A percentile compares a stretch with the other conserved stretches of the same genome.
Evolutionary conservation across 1,139 yeast species (phyloP).

Genomic region (Candida frijolesensis): DNA sequence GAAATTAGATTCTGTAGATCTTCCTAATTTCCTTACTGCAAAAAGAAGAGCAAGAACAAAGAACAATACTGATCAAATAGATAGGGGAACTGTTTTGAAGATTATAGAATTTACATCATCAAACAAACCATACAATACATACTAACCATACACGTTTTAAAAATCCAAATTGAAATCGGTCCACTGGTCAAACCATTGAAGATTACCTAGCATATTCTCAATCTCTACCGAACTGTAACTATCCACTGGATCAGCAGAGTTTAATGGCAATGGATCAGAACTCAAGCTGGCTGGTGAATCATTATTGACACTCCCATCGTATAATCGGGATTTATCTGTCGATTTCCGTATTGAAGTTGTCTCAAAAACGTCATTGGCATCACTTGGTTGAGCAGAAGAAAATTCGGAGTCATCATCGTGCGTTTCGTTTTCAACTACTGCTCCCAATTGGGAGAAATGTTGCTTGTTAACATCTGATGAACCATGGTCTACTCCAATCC

Average conservation of each 20-base stretch:
- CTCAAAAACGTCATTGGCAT: slow-evolving; percentile 25
- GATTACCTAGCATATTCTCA: slow-evolving; percentile 41
- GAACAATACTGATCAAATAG: too few relatives aligned
- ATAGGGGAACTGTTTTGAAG: too few relatives aligned
- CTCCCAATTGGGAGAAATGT: slow-evolving; percentile 50
- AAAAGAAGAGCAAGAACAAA: too few relatives aligned
- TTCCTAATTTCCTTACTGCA: too few relatives aligned
- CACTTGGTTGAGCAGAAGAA: slow-evolving; percentile 12
- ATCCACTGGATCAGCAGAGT: slow-evolving; percentile 14
- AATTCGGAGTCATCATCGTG: not conserved
- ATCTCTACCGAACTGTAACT: slow-evolving; percentile 19
- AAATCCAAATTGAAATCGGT: slow-evolving; percentile 32
- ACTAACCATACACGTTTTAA: not conserved
- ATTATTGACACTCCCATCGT: slow-evolving; percentile 9
- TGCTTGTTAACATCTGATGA: slow-evolving; percentile 54
- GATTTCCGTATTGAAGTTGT: slow-evolving; percentile 24
- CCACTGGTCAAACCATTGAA: slow-evolving; percentile 63
- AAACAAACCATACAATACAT: not conserved
- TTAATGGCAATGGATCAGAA: slow-evolving; percentile 7
- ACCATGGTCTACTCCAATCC: slow-evolving; percentile 59
- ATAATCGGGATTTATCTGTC: slow-evolving; percentile 9
- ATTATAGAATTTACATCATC: too few relatives aligned
- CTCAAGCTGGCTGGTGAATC: slow-evolving; percentile 15
- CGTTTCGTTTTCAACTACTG: slow-evolving; percentile 15
- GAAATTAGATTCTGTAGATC: too few relatives aligned